Evolutionary conservation across 2,329 filamentous ascomycete species (phyloP).

Genomic region (Fonsecaea nubica): DNA sequence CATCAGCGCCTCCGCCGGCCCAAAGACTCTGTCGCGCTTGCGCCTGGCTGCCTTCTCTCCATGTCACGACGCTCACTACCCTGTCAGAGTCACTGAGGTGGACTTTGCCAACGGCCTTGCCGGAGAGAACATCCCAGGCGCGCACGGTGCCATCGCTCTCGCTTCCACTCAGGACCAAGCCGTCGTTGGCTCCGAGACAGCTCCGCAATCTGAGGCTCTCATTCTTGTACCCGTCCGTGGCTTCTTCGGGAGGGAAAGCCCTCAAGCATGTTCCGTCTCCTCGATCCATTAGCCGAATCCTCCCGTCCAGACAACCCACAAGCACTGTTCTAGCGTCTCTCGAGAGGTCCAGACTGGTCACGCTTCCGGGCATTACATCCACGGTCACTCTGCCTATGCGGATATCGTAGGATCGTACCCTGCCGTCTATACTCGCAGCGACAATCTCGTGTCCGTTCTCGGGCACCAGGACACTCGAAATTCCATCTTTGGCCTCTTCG

Average conservation of each 20-base stretch:
- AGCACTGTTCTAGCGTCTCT: constrained; percentile 76
- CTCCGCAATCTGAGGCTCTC: constrained; percentile 76
- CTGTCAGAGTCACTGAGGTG: constrained; percentile 34
- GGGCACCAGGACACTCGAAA: constrained; percentile 30
- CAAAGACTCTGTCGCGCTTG: constrained; percentile 35
- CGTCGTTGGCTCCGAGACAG: constrained; percentile 76
- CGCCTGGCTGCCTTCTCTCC: constrained; percentile 37
- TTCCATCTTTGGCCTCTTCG: constrained; percentile 73
- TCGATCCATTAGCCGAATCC: constrained; percentile 80
- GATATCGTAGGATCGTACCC: constrained; percentile 81
- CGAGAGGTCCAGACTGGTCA: constrained; percentile 77
- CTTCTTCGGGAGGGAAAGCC: constrained; percentile 64
- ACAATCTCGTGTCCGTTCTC: constrained; percentile 58
- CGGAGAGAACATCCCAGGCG: constrained; percentile 85
- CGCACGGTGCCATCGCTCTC: constrained; percentile 74
- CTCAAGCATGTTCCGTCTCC: constrained; percentile 74
- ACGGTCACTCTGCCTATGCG: constrained; percentile 73
- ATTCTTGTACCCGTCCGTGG: constrained; percentile 59
- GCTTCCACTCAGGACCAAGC: constrained; percentile 79
- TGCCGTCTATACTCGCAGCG: constrained; percentile 81
- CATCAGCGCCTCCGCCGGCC: constrained; percentile 39
- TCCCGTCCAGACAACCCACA: constrained; percentile 76
- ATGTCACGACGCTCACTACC: constrained; percentile 39
- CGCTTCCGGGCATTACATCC: constrained; percentile 70
- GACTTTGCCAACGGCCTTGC: constrained; percentile 52